Evolutionary conservation across 1,284 basidiomycete species (phyloP).

Genomic region (Dichomitus squalens): DNA sequence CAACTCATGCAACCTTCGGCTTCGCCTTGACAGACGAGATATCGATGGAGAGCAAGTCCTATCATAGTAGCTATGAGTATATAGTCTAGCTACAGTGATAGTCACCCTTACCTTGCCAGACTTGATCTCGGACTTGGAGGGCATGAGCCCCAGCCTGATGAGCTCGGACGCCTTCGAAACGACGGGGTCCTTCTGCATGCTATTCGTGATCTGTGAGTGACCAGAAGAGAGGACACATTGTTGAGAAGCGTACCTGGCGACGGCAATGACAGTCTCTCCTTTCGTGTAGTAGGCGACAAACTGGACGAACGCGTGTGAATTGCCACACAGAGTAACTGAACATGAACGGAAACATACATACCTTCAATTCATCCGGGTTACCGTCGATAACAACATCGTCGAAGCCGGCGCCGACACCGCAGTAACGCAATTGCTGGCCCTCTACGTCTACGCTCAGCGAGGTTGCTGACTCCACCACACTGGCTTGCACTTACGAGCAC

Average conservation of each 20-base stretch:
- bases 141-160: constrained; percentile 81
- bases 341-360: constrained; percentile 30
- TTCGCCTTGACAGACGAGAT: constrained; percentile 29
- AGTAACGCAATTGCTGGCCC: constrained; percentile 81
- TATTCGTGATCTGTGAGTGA: constrained; percentile 27
- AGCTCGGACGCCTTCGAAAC: constrained; percentile 85
- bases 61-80: neutral
- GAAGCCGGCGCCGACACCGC: constrained; percentile 89
- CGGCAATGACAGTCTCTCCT: constrained; percentile 77
- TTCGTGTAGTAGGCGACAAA: constrained; percentile 89
- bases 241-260: constrained; percentile 57
- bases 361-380: constrained; percentile 79
- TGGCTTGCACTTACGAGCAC: constrained; percentile 57
- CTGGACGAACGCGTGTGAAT: constrained; percentile 37
- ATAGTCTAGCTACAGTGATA: neutral
- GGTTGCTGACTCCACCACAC: too few relatives aligned
- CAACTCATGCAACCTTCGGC: constrained; percentile 25
- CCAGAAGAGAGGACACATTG: neutral
- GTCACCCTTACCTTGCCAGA: constrained; percentile 51
- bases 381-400: constrained; percentile 85
- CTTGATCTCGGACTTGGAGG: constrained; percentile 74
- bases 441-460: constrained; percentile 44
- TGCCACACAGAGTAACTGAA: neutral
- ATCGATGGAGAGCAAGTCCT: constrained; percentile 33
- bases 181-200: constrained; percentile 84